A percentile compares a stretch with the other conserved stretches of the same genome.
phyloP scores from a whole-genome alignment of 257 asterid genomes.

The Solanum chilense region DNA sequence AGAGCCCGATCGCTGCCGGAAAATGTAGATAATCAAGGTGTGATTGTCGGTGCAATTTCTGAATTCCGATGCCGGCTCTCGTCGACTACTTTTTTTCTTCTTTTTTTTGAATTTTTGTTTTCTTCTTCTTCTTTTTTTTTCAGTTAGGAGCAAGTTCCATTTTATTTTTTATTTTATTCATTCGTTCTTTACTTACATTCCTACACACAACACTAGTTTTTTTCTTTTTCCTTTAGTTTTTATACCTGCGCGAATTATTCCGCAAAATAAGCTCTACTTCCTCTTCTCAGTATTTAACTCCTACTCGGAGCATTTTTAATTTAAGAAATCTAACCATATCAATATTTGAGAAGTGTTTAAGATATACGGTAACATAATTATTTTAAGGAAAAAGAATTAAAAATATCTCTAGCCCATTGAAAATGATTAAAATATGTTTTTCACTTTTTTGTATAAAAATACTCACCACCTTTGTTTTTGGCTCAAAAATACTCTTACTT shows the following conservation, averaged over 20 bases:
- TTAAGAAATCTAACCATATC: not conserved
- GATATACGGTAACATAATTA: no score
- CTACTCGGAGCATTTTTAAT: not conserved
- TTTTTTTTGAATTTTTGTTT: not conserved
- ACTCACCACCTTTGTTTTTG: no score
- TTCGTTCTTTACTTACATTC: not conserved
- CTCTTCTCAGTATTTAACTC: not conserved
- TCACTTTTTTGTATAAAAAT: no score
- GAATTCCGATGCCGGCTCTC: not conserved
- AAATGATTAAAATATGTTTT: no score
- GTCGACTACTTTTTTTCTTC: not conserved
- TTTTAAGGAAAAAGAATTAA: no score
- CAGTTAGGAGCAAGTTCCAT: not conserved
- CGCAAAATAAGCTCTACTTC: not conserved
- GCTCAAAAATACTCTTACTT: no score
- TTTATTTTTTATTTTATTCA: not conserved
- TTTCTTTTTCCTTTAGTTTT: not conserved
- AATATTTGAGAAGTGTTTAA: no score
- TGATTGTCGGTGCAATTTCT: not conserved
- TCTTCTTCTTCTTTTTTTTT: not conserved
- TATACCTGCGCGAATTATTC: not conserved
- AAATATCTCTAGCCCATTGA: no score
- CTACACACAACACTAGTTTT: not conserved
- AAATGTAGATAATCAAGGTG: not conserved
- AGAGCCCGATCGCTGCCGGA: not conserved